These are phyloP conservation scores for Corinectria fuckeliana DNA, from an alignment of 2,329 filamentous ascomycete species.

Conservation along the genomic window DNA sequence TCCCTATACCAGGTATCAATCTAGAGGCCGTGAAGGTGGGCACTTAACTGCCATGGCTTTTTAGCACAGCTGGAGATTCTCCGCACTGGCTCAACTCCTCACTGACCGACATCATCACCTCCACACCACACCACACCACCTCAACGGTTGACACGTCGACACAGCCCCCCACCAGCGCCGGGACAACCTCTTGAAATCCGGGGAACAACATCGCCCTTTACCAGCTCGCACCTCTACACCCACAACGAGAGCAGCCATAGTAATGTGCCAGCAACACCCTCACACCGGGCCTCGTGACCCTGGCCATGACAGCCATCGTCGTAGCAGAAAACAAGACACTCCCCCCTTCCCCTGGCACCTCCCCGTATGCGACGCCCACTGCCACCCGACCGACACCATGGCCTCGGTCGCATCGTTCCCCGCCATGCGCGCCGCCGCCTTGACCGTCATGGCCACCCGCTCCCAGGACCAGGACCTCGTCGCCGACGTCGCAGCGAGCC, in stretches of 20 bases:
- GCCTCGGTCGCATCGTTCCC: conserved; percentile 62
- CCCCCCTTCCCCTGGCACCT: conserved; percentile 70
- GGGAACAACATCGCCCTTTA: too few species aligned
- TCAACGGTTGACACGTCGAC: background rate
- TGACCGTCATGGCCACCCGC: conserved; percentile 81
- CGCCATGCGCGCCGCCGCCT: conserved; percentile 67
- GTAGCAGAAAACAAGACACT: background rate
- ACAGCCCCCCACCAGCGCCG: background rate
- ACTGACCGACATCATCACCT: background rate
- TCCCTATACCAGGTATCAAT: too few species aligned
- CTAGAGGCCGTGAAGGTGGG: too few species aligned
- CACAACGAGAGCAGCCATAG: background rate
- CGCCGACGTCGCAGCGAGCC: conserved; percentile 62
- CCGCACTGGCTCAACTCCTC: background rate
- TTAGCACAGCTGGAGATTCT: background rate
- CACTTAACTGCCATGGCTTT: too few species aligned
- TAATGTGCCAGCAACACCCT: conserved; percentile 9
- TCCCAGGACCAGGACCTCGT: conserved; percentile 79
- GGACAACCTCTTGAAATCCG: background rate
- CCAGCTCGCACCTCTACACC: background rate
- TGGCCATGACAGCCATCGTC: background rate
- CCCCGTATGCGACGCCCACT: conserved; percentile 80
- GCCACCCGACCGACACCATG: conserved; percentile 84
- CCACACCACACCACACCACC: background rate
- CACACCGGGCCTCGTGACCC: background rate